phyloP scores from a whole-genome alignment of 2,329 filamentous ascomycete species.

The Pyrenophora graminea region DNA sequence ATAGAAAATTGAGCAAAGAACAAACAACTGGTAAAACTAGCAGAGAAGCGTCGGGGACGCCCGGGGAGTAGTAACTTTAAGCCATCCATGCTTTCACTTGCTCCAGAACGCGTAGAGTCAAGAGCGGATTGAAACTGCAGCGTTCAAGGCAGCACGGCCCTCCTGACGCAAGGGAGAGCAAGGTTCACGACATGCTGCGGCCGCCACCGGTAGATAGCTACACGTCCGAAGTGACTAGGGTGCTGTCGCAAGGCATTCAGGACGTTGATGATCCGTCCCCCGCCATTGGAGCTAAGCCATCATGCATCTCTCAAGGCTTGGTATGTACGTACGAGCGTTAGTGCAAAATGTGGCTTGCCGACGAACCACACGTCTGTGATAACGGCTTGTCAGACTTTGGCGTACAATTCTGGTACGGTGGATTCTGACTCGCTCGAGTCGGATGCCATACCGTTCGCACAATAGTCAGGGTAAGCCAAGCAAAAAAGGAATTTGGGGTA shows the following conservation, averaged over 20 bases:
- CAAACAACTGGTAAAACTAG: neutral
- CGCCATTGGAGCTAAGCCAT: constrained; percentile 1
- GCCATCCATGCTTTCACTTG: neutral
- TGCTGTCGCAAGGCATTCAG: constrained; percentile 2
- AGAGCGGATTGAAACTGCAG: constrained; percentile 1
- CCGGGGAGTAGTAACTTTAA: constrained; percentile 5
- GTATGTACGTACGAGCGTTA: constrained; percentile 1
- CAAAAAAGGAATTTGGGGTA: neutral
- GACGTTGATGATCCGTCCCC: neutral
- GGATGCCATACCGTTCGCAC: neutral
- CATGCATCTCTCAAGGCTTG: constrained; percentile 1
- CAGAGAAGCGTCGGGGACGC: neutral
- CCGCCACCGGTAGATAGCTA: constrained; percentile 5
- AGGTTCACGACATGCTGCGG: constrained; percentile 5
- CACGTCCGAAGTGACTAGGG: constrained; percentile 3
- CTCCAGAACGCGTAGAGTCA: neutral
- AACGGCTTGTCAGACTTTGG: constrained; percentile 4
- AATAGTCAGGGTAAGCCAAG: neutral
- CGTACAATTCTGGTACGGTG: neutral
- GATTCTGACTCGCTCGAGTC: constrained; percentile 6
- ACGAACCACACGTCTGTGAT: constrained; percentile 9
- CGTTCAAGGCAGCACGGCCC: neutral
- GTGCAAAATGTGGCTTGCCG: constrained; percentile 1
- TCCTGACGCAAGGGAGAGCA: constrained; percentile 1
- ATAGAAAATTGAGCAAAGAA: neutral